Evolutionary conservation across 495 filamentous ascomycete genomes (phyloP).

Genomic region (Tricharina praecox): DNA sequence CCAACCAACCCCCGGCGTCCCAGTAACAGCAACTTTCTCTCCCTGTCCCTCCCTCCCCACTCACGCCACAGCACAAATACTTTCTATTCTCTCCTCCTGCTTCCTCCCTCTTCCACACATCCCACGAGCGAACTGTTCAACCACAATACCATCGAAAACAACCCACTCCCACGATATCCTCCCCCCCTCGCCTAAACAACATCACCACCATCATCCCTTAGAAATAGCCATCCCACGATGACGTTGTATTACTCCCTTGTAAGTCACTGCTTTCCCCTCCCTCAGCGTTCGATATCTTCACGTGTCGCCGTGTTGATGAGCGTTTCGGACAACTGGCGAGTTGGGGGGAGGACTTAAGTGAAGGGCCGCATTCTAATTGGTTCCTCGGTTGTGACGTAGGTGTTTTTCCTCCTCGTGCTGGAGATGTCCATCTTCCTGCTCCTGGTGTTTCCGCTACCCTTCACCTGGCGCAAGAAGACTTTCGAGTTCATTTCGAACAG

Average conservation of each 20-base stretch:
- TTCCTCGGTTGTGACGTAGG: slow-evolving; percentile 39
- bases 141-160: no score
- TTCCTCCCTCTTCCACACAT: no score
- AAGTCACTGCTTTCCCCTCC: slow-evolving; percentile 33
- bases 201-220: no score
- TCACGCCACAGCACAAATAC: neutral
- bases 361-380: no score
- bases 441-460: slow-evolving; percentile 82
- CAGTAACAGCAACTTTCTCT: slow-evolving; percentile 1
- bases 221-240: no score
- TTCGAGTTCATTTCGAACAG: slow-evolving; percentile 84
- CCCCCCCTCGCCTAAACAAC: no score
- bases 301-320: neutral
- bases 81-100: neutral
- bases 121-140: no score
- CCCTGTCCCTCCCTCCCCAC: neutral
- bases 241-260: slow-evolving; percentile 98
- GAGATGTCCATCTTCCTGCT: slow-evolving; percentile 91
- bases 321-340: neutral
- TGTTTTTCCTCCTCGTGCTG: slow-evolving; percentile 76
- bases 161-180: no score
- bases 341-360: no score
- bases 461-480: slow-evolving; percentile 66
- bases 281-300: slow-evolving; percentile 9
- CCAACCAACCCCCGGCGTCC: neutral